Evolutionary conservation across 2,329 filamentous ascomycete genomes (phyloP).

Genomic region (Xylariaceae sp.): DNA sequence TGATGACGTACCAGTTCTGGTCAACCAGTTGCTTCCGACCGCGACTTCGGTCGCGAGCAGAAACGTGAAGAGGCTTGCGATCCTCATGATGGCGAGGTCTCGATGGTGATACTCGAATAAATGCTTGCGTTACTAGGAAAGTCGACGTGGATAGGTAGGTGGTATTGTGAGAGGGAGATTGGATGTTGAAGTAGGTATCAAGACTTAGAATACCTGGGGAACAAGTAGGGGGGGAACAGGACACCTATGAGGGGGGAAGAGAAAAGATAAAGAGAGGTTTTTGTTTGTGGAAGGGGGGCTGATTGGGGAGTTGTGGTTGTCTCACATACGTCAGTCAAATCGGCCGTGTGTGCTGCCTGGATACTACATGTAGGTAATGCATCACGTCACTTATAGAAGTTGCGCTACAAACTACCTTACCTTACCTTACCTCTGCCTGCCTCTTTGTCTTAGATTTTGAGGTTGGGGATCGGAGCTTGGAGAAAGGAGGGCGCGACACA

Average conservation of each 20-base stretch:
- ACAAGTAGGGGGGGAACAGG: background rate
- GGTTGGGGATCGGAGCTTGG: too few relatives aligned
- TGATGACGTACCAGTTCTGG: conserved; percentile 66
- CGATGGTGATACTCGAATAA: background rate
- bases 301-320: conserved; percentile 9
- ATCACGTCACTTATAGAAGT: conserved; percentile 29
- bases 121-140: background rate
- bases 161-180: background rate
- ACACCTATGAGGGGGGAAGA: background rate
- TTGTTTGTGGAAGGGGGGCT: background rate
- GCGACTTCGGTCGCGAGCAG: conserved; percentile 66
- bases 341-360: background rate
- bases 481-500: too few relatives aligned
- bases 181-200: background rate
- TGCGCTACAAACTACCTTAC: too few relatives aligned
- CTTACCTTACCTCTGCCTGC: too few relatives aligned
- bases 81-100: conserved; percentile 59
- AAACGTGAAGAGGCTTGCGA: conserved; percentile 64
- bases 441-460: too few relatives aligned
- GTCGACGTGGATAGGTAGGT: background rate
- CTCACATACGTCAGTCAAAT: conserved; percentile 15
- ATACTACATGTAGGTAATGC: conserved; percentile 22
- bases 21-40: conserved; percentile 77
- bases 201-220: background rate
- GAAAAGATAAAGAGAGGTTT: background rate